Evolutionary conservation across 1,139 yeast species (phyloP).

Genomic region (Magnusiomyces tetraspermus): DNA sequence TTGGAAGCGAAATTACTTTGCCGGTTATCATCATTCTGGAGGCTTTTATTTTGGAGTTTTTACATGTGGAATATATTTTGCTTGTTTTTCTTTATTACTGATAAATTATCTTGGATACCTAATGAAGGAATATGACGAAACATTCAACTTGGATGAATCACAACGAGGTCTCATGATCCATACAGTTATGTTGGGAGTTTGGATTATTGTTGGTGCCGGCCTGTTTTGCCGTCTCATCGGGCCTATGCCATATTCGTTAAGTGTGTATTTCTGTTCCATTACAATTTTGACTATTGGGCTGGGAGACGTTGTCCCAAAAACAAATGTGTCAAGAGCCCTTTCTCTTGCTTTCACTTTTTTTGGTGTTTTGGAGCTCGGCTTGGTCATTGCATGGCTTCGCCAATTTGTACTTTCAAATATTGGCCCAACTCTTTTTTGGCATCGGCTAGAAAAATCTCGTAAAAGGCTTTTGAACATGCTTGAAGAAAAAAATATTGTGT

Average conservation of each 20-base stretch:
- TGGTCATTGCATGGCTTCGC: slow-evolving; percentile 60
- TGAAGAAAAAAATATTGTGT: slow-evolving; percentile 14
- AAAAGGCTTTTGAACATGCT: slow-evolving; percentile 13
- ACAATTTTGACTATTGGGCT: slow-evolving; percentile 70
- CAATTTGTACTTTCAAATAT: slow-evolving; percentile 51
- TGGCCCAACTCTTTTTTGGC: slow-evolving; percentile 40
- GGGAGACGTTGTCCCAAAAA: slow-evolving; percentile 57
- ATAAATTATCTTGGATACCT: slow-evolving; percentile 55
- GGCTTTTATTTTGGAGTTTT: slow-evolving; percentile 74
- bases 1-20: slow-evolving; percentile 25
- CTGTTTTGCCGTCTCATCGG: slow-evolving; percentile 39
- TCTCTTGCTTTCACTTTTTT: slow-evolving; percentile 52
- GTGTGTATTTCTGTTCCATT: slow-evolving; percentile 61
- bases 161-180: slow-evolving; percentile 69
- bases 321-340: slow-evolving; percentile 47
- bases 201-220: slow-evolving; percentile 65
- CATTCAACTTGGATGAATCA: slow-evolving; percentile 52
- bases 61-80: slow-evolving; percentile 51
- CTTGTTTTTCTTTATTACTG: slow-evolving; percentile 44
- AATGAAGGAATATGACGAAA: slow-evolving; percentile 52
- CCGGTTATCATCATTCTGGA: slow-evolving; percentile 34
- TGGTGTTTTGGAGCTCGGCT: slow-evolving; percentile 65
- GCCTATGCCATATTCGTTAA: slow-evolving; percentile 45
- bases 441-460: slow-evolving; percentile 20
- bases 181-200: slow-evolving; percentile 51